These are phyloP conservation scores for Candida albicans DNA, from an alignment of 1,139 yeast species.

Conservation along the genomic window DNA sequence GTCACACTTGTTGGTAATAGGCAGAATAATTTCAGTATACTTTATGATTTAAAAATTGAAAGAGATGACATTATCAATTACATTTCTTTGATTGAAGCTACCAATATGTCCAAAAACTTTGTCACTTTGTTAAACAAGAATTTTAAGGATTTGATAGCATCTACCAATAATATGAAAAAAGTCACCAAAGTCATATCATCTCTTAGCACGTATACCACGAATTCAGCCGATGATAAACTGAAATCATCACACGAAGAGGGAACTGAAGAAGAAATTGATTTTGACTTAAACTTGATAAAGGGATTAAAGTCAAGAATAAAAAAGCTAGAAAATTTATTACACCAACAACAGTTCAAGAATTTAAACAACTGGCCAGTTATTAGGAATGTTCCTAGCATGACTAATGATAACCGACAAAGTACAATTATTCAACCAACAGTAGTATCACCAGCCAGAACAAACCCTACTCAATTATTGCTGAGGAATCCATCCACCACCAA, in stretches of 20 bases:
- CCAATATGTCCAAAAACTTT: constrained; percentile 27
- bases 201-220: constrained; percentile 32
- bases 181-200: constrained; percentile 38
- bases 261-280: constrained; percentile 26
- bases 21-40: constrained; percentile 20
- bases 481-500: constrained; percentile 12
- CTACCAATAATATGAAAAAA: constrained; percentile 40
- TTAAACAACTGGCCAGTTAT: constrained; percentile 58
- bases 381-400: constrained; percentile 13
- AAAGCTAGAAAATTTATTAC: constrained; percentile 64
- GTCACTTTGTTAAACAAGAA: constrained; percentile 46
- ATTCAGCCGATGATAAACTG: constrained; percentile 19
- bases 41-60: constrained; percentile 29
- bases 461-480: constrained; percentile 27
- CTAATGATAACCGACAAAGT: constrained; percentile 20
- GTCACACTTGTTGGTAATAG: constrained; percentile 34
- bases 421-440: constrained; percentile 19
- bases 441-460: constrained; percentile 12
- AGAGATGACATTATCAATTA: constrained; percentile 44
- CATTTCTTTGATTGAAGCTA: constrained; percentile 27
- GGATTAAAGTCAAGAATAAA: constrained; percentile 61
- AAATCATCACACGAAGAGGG: constrained; percentile 10
- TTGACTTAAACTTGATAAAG: constrained; percentile 42
- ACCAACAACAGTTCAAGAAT: constrained; percentile 62
- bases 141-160: constrained; percentile 43